Conservation (phyloP, 305 asterid species). For the Fraxinus latifolia region DNA sequence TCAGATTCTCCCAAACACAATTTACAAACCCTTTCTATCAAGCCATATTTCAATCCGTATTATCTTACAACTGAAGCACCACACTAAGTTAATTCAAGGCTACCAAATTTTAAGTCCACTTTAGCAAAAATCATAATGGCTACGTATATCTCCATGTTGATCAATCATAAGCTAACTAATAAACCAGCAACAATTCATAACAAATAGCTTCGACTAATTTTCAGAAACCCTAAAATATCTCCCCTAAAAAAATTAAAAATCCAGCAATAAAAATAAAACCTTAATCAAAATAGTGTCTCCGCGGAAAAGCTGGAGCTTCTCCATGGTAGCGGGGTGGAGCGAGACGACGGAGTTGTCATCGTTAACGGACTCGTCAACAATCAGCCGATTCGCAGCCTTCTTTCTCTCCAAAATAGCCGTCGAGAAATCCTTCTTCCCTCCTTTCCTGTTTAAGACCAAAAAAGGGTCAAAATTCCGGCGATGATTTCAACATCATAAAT, state of each 20-base stretch:
- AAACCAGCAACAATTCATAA: not conserved
- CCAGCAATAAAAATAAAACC: constrained; percentile 18
- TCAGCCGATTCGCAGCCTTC: constrained; percentile 40
- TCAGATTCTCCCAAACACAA: not conserved
- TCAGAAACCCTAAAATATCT: not conserved
- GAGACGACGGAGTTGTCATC: constrained; percentile 47
- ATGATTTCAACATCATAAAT: not conserved
- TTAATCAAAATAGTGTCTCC: constrained; percentile 36
- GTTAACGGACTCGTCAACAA: constrained; percentile 42
- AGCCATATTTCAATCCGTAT: not conserved
- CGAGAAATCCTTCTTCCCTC: constrained; percentile 36
- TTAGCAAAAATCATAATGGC: not conserved
- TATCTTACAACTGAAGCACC: not conserved
- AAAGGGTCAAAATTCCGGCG: not conserved
- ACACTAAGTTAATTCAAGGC: not conserved
- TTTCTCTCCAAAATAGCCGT: constrained; percentile 46
- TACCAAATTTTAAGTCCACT: not conserved
- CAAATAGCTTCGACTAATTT: not conserved
- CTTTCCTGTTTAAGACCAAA: constrained; percentile 25
- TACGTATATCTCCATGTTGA: not conserved
- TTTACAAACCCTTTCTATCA: not conserved
- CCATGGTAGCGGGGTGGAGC: constrained; percentile 42
- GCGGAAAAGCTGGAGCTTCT: constrained; percentile 33
- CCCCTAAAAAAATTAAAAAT: not conserved
- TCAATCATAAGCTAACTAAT: not conserved